A percentile compares a stretch with the other conserved stretches of the same genome.
These are phyloP conservation scores for Acacia confusa DNA, from an alignment of 306 rosid species.

Conservation along the genomic window DNA sequence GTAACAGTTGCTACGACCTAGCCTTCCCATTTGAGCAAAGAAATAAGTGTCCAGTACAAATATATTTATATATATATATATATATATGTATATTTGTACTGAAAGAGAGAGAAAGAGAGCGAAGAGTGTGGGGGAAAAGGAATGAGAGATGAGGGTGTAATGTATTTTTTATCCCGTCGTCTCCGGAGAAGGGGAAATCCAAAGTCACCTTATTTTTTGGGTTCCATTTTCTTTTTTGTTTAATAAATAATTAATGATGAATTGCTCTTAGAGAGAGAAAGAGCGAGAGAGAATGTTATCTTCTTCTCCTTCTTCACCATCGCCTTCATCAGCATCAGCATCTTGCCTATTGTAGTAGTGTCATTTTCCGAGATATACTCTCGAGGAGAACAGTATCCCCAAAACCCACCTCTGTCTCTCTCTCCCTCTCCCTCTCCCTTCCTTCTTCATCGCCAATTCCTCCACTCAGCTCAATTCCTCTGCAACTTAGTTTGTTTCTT, in stretches of 20 bases:
- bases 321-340: background rate
- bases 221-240: slow-evolving; percentile 22
- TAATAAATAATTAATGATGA: background rate
- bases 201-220: slow-evolving; percentile 41
- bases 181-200: slow-evolving; percentile 57
- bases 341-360: slow-evolving; percentile 49
- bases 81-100: background rate
- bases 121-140: slow-evolving; percentile 82
- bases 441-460: background rate
- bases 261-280: slow-evolving; percentile 37
- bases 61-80: background rate
- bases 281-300: slow-evolving; percentile 33
- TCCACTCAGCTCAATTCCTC: too few relatives aligned
- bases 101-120: slow-evolving; percentile 37
- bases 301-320: slow-evolving; percentile 13
- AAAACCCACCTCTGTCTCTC: slow-evolving; percentile 32
- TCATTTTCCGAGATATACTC: slow-evolving; percentile 78
- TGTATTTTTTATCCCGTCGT: slow-evolving; percentile 62
- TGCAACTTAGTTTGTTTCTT: too few relatives aligned
- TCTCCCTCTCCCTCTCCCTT: background rate
- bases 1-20: slow-evolving; percentile 17
- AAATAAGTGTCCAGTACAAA: slow-evolving; percentile 13
- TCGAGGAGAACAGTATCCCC: slow-evolving; percentile 37
- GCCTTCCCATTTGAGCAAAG: slow-evolving; percentile 43
- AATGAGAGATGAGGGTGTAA: slow-evolving; percentile 62